A percentile compares a stretch with the other conserved stretches of the same genome.
phyloP scores from a whole-genome alignment of 2,329 filamentous ascomycete genomes.

The Xylariomycetidae sp. region DNA sequence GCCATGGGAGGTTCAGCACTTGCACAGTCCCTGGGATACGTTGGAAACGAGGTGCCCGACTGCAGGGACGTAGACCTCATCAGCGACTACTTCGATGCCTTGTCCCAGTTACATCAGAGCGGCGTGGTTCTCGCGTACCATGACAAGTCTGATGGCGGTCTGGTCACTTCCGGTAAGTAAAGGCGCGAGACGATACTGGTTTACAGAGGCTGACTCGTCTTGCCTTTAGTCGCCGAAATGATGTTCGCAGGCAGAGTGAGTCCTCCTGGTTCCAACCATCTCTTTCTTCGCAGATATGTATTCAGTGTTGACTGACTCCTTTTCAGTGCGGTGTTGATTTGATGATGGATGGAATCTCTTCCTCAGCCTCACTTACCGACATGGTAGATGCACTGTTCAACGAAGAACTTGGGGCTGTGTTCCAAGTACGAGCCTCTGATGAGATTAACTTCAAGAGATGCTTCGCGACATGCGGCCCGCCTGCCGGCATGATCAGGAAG shows the following conservation, averaged over 20 bases:
- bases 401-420: conserved; percentile 91
- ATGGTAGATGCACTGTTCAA: conserved; percentile 82
- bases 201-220: conserved; percentile 53
- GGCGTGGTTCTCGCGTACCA: conserved; percentile 18
- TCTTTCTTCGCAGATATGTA: too few species aligned
- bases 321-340: conserved; percentile 84
- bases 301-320: too few species aligned
- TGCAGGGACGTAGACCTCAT: conserved; percentile 75
- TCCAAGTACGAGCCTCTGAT: conserved; percentile 83
- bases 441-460: conserved; percentile 82
- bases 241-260: conserved; percentile 94
- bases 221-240: conserved; percentile 91
- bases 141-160: conserved; percentile 13
- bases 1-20: conserved; percentile 86
- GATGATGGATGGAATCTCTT: conserved; percentile 68
- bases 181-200: too few species aligned
- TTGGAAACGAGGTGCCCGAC: conserved; percentile 81
- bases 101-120: conserved; percentile 57
- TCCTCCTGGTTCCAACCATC: too few species aligned
- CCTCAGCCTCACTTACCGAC: conserved; percentile 54
- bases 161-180: conserved; percentile 57
- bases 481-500: conserved; percentile 72
- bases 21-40: conserved; percentile 80
- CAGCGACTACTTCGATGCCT: conserved; percentile 86
- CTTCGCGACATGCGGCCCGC: conserved; percentile 85